phyloP scores from a whole-genome alignment of 108 stramenopile species.

The Pseudonitzschia delicatissima region DNA sequence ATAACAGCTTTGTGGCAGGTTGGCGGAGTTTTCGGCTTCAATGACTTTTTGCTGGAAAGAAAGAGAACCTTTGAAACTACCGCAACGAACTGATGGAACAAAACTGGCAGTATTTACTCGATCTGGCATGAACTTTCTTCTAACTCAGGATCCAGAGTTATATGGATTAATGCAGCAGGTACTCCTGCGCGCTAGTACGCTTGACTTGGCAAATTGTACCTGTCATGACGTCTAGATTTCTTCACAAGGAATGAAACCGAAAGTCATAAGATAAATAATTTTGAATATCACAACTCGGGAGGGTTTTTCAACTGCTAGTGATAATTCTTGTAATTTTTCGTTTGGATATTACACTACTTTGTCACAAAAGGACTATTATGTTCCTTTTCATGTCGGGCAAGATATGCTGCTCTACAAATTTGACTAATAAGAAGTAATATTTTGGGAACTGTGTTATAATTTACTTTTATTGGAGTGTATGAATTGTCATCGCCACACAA shows the following conservation, averaged over 20 bases:
- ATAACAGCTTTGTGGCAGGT: slow-evolving; percentile 33
- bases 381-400: too few relatives aligned
- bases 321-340: too few relatives aligned
- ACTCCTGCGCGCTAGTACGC: slow-evolving; percentile 58
- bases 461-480: too few relatives aligned
- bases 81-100: slow-evolving; percentile 54
- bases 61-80: slow-evolving; percentile 62
- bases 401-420: too few relatives aligned
- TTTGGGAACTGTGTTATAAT: too few relatives aligned
- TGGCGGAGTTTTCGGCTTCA: slow-evolving; percentile 78
- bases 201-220: slow-evolving; percentile 71
- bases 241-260: background rate
- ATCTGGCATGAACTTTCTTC: slow-evolving; percentile 47
- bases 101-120: slow-evolving; percentile 64
- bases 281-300: too few relatives aligned
- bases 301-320: too few relatives aligned
- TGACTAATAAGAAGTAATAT: too few relatives aligned
- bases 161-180: slow-evolving; percentile 60
- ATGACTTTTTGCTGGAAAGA: slow-evolving; percentile 71
- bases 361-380: too few relatives aligned
- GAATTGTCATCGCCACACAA: background rate
- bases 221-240: slow-evolving; percentile 31
- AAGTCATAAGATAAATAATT: too few relatives aligned
- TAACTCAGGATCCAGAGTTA: slow-evolving; percentile 56
- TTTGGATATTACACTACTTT: too few relatives aligned